Percentiles rank a stretch among this genome's conserved stretches.
These are phyloP conservation scores for Gossypioides kirkii DNA, from an alignment of 345 rosid species.

Conservation along the genomic window DNA sequence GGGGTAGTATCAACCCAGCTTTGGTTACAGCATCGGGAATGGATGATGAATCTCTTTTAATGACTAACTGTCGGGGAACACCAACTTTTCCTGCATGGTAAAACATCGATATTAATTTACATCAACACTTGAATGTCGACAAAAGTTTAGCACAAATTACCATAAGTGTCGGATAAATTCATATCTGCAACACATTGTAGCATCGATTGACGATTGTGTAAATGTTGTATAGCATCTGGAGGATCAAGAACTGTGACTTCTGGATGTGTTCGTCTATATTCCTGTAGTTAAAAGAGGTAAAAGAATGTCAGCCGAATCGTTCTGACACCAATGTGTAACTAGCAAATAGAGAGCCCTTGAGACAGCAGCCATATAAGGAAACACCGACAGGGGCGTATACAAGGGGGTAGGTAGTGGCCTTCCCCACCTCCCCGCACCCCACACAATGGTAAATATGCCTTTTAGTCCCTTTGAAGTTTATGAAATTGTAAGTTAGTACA, in stretches of 20 bases:
- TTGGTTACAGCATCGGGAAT: constrained; percentile 54
- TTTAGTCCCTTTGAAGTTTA: no score
- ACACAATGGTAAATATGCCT: no score
- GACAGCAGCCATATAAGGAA: not conserved
- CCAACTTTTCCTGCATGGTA: constrained; percentile 53
- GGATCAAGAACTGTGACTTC: constrained; percentile 87
- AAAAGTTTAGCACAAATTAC: constrained; percentile 23
- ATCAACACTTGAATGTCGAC: constrained; percentile 2
- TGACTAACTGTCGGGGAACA: constrained; percentile 57
- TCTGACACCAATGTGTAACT: not conserved
- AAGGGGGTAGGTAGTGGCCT: no score
- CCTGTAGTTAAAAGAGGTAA: constrained; percentile 35
- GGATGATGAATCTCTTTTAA: constrained; percentile 57
- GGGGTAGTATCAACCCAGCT: constrained; percentile 59
- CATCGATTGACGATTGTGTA: constrained; percentile 73
- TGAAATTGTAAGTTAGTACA: no score
- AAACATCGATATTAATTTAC: not conserved
- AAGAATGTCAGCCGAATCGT: not conserved
- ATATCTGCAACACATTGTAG: constrained; percentile 77
- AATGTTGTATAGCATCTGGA: constrained; percentile 73
- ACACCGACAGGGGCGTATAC: no score
- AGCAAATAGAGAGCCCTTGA: not conserved
- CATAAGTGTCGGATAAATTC: constrained; percentile 52
- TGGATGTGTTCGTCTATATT: constrained; percentile 58
- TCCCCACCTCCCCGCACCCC: not conserved